Evolutionary conservation across 2,329 filamentous ascomycete genomes (phyloP), one percentile per base, ranked within the genome.

Genomic region (Cadophora malorum): DNA sequence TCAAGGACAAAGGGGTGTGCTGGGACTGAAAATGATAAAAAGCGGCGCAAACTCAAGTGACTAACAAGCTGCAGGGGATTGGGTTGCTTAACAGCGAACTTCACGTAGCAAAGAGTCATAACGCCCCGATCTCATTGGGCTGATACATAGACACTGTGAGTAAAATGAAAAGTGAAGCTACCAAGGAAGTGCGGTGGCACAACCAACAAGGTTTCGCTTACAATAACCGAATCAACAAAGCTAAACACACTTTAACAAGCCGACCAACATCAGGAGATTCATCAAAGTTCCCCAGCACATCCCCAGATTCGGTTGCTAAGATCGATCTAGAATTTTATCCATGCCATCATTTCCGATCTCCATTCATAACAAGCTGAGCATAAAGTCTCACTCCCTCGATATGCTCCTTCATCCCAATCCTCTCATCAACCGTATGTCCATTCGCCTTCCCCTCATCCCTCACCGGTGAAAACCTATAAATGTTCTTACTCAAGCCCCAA

Each of bases 381-480:
- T 81, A 81, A 62, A 81, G 80, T 21, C 74, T 75, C 14, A 80
- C 73, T 1, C 76, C 74, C 69, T 81, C 79, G 68, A 81, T 65
- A 67, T 81, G 80, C 14, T 75, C 73, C 10, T 77, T 74, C 79
- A 81, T 81, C 25, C 80, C 76, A 47, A 80, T 71, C 12, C 75
- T 72, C 68, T 81, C 80, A 69, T 81, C 76, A 25, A 81, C 79
- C 0, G 80, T 81, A 66, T 81, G 80, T 1, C 68, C 75, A 64
- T 79, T 78, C 0, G 69, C 64, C 35, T 67, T 73, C 12, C 75
- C 76, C 7, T 76, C 79, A 58, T 79, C 71, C 56, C 79, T 79
- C 9, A 74, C 73, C 3, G 80, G 80, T 1, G 74, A 75, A 75
- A 79, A 82, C 25, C 80, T 78, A 70, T 81, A 81, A n/a, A 81